Conservation (phyloP, 2,329 filamentous ascomycete genomes). For the Aspergillus proliferans region DNA sequence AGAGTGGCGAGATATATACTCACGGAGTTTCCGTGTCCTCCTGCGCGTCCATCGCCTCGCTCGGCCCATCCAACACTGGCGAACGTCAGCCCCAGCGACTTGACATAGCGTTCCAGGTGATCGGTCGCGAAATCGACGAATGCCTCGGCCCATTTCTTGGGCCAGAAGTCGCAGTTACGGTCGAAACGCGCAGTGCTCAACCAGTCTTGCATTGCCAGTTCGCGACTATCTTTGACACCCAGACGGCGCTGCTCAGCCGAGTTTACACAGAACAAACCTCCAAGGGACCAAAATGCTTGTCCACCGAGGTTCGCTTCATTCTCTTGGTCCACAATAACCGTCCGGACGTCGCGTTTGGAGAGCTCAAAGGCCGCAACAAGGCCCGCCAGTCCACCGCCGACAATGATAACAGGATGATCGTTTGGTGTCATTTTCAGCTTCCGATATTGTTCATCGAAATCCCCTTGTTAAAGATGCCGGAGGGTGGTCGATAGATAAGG, state of each 20-base stretch:
- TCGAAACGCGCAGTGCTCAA: conserved; percentile 54
- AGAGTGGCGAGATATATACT: too few species aligned
- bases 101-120: conserved; percentile 55
- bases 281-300: conserved; percentile 40
- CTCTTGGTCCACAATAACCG: too few species aligned
- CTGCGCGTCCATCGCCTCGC: conserved; percentile 50
- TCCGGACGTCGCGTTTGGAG: too few species aligned
- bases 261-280: conserved; percentile 56
- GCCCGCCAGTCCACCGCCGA: conserved; percentile 15
- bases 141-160: conserved; percentile 56
- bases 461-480: too few species aligned
- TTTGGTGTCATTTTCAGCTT: too few species aligned
- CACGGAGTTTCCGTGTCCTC: conserved; percentile 57
- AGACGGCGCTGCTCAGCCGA: conserved; percentile 51
- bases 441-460: too few species aligned
- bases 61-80: conserved; percentile 57
- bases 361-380: too few species aligned
- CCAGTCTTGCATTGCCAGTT: conserved; percentile 56
- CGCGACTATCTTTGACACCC: conserved; percentile 54
- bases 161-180: conserved; percentile 52
- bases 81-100: conserved; percentile 48
- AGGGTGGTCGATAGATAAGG: too few species aligned
- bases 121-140: conserved; percentile 58
- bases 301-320: too few species aligned
- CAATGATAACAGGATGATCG: neutral